Evolutionary conservation across 2,329 filamentous ascomycete genomes (phyloP), one percentile per base, ranked within the genome.

Genomic region (Dactylellina drechsleri): DNA sequence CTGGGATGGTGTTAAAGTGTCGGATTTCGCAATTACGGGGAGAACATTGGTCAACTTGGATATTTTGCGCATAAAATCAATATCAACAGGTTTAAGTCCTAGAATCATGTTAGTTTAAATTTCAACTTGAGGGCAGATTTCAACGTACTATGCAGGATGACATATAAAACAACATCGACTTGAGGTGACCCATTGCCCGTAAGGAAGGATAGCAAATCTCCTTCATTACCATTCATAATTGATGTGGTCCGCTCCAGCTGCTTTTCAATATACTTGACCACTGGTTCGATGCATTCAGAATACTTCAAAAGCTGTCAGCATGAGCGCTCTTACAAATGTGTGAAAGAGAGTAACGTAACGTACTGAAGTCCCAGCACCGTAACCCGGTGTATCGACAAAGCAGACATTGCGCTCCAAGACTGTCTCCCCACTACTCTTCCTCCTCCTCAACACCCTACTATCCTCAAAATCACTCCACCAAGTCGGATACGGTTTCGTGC

Each of bases 341-440:
- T 40, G 3, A 47, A 60, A 23, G 45, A 26, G 47, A 16, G 67
- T 8, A 66, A 23, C 10, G 49, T 26, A 54, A 81, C 86, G 75
- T 82, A 88, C 85, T 43, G 86, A 87, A 53, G 83, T 84, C 53
- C 84, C 85, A 77, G 81, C 83, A 47, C 85, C 83, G 81, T 87
- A 88, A 12, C 89, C 89, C 10, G 90, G 88, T 1, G 91, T 94
- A 82, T 98, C 94, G 70, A 97, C 89, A 80, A 99, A 97, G 81
- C 92, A 97, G 4, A 99, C 83, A 80, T 99, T 99, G 31, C 94
- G 88, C 80, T 98, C 94, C 53, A 98, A 84, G 45, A 97, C 87
- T 20, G 88, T 87, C 77, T 95, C 93, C 6, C 89, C 89, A 60
- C 88, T 83, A 79, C 91, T 94, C 80, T 89, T 91, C 79, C 90